These are phyloP conservation scores for Macadamia tetraphylla DNA, from an alignment of 164 flowering plant species.

Conservation along the genomic window DNA sequence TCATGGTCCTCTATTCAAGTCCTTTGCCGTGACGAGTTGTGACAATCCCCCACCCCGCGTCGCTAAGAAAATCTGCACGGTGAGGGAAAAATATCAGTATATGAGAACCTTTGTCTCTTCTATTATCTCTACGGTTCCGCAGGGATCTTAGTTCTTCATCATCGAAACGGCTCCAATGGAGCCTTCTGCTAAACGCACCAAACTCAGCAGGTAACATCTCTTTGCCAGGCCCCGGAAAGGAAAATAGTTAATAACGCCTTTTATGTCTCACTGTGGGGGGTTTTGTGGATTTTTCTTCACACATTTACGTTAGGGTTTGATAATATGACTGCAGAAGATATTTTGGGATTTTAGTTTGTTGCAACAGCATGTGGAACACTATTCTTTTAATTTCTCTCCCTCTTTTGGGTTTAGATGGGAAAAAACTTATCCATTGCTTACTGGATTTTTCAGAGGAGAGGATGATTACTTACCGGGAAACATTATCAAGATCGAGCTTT, in stretches of 20 bases:
- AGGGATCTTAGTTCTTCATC: no score
- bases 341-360: background rate
- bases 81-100: no score
- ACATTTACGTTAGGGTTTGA: background rate
- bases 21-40: no score
- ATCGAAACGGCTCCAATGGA: no score
- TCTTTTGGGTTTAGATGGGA: background rate
- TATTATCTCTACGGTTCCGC: no score
- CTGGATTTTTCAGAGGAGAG: conserved; percentile 46
- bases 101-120: no score
- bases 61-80: no score
- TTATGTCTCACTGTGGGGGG: background rate
- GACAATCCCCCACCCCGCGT: no score
- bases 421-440: background rate
- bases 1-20: no score
- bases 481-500: conserved; percentile 73
- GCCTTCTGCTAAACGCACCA: no score
- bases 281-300: background rate
- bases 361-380: background rate
- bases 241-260: background rate
- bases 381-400: background rate
- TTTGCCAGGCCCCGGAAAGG: conserved; percentile 24
- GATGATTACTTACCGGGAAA: conserved; percentile 88
- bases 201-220: background rate
- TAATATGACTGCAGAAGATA: no score